phyloP scores from a whole-genome alignment of 2,329 filamentous ascomycete species.

The Pyrenophora teres region DNA sequence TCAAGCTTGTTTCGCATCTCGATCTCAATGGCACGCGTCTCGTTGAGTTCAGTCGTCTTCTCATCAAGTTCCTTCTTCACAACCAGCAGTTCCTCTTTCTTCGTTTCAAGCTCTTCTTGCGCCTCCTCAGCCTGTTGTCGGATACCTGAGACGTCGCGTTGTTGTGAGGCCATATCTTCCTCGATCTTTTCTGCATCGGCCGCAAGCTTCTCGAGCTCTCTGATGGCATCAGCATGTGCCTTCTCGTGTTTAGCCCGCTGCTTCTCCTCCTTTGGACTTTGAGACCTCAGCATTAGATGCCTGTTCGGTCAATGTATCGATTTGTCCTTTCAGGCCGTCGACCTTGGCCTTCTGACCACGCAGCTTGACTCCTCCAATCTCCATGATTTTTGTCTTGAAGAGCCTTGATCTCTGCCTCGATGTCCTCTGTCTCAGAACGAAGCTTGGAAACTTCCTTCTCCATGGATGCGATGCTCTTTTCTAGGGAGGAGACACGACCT shows the following conservation, averaged over 20 bases:
- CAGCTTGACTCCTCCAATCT: slow-evolving; percentile 91
- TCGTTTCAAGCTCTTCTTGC: slow-evolving; percentile 73
- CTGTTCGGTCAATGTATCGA: slow-evolving; percentile 77
- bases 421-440: slow-evolving; percentile 80
- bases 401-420: slow-evolving; percentile 90
- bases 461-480: slow-evolving; percentile 76
- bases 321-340: slow-evolving; percentile 81
- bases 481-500: slow-evolving; percentile 69
- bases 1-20: slow-evolving; percentile 99
- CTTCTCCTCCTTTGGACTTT: slow-evolving; percentile 94
- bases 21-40: slow-evolving; percentile 86
- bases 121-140: slow-evolving; percentile 78
- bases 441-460: slow-evolving; percentile 80
- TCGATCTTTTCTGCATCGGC: slow-evolving; percentile 78
- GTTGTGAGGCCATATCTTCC: slow-evolving; percentile 77
- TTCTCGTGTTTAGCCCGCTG: slow-evolving; percentile 85
- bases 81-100: slow-evolving; percentile 77
- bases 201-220: slow-evolving; percentile 74
- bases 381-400: slow-evolving; percentile 97
- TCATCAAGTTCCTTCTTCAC: slow-evolving; percentile 87
- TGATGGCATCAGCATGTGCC: slow-evolving; percentile 75
- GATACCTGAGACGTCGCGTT: slow-evolving; percentile 73
- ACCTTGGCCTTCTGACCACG: slow-evolving; percentile 89
- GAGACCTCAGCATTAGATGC: slow-evolving; percentile 85
- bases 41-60: slow-evolving; percentile 83